Base-by-base conservation (phyloP, 2,329 filamentous ascomycete species). In the Coniochaeta sp. region DNA sequence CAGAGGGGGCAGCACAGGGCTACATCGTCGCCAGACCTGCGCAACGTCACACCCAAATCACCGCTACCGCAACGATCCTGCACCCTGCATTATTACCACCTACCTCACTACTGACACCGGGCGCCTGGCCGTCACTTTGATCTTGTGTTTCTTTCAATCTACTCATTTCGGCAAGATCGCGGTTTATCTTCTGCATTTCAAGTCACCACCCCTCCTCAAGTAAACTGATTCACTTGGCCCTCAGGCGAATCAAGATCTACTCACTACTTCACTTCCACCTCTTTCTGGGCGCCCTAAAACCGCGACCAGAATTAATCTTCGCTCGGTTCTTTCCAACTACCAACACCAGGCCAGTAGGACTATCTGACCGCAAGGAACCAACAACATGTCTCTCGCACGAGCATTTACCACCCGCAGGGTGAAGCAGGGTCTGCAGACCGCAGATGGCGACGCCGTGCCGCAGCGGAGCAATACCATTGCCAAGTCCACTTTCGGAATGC, bases 321-420 rank as follows among this genome's bases (percentile, higher is more conserved):
- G 19, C 10, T 44, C 38, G n/a, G 16, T 71, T 73, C 72, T 55
- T 64, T 93, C 66, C 81, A 87, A 36, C n/a, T 36, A 58, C 83
- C 89, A 70, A 88, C 88, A 61, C 73, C 84, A 36, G 14, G 8
- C 34, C 12, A 36, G 34, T 12, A 87, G 74, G 78, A 28, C 9
- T 52, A 28, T 28, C 47, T 30, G n/a, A 16, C 47, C 22, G 16
- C 6, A 38, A 24, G 24, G 26, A 24, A 40, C n/a, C 22, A 10
- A 12, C 55, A 44, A 24, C 34, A 57, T 57, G 72, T 73, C 72
- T 57, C 63, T 93, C 66, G 82, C 87, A 58, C 83, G 89, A 70
- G 89, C 88, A 61, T 89, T 93, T 72, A 88, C 85, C 40, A 89
- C 86, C 66, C 84, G 85, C 73, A 85, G 87, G 74, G 78, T 77